These are phyloP conservation scores for Cercospora brassicicola DNA, from an alignment of 2,329 filamentous ascomycete species.

Conservation along the genomic window DNA sequence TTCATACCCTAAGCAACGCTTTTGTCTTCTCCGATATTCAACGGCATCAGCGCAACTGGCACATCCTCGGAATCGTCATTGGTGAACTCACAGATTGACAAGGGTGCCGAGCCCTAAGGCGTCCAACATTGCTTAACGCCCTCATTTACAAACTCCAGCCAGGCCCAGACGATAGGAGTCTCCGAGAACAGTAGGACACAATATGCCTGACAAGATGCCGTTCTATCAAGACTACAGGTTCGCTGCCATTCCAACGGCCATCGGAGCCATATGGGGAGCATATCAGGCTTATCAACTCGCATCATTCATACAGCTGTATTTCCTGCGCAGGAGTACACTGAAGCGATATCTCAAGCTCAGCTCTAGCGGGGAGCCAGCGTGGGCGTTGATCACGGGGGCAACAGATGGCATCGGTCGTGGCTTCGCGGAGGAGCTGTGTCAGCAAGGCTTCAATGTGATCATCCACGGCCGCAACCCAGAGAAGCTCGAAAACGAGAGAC, in stretches of 20 bases:
- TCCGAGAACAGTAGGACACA: background rate
- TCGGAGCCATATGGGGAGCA: slow-evolving; percentile 26
- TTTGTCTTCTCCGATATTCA: background rate
- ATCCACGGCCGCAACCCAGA: slow-evolving; percentile 56
- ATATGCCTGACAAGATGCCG: background rate
- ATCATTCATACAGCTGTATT: slow-evolving; percentile 31
- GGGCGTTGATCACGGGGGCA: slow-evolving; percentile 45
- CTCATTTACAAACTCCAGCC: background rate
- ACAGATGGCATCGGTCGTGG: slow-evolving; percentile 57
- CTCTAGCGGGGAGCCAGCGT: slow-evolving; percentile 18
- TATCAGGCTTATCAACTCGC: slow-evolving; percentile 27
- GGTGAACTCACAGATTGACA: background rate
- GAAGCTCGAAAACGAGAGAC: slow-evolving; percentile 50
- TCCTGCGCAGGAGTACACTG: slow-evolving; percentile 30
- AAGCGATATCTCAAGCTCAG: slow-evolving; percentile 23
- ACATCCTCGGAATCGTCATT: background rate
- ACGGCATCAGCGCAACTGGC: background rate
- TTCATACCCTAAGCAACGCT: background rate
- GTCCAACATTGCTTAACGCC: background rate
- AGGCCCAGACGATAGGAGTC: background rate
- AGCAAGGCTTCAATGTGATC: slow-evolving; percentile 57
- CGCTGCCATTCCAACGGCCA: slow-evolving; percentile 10
- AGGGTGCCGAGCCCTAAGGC: background rate
- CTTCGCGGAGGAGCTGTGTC: slow-evolving; percentile 54
- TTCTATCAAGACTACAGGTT: background rate